Percentiles rank a stretch among this genome's conserved stretches.
Evolutionary conservation across 495 filamentous ascomycete species (phyloP).

Genomic region (Penicillium bialowiezense): DNA sequence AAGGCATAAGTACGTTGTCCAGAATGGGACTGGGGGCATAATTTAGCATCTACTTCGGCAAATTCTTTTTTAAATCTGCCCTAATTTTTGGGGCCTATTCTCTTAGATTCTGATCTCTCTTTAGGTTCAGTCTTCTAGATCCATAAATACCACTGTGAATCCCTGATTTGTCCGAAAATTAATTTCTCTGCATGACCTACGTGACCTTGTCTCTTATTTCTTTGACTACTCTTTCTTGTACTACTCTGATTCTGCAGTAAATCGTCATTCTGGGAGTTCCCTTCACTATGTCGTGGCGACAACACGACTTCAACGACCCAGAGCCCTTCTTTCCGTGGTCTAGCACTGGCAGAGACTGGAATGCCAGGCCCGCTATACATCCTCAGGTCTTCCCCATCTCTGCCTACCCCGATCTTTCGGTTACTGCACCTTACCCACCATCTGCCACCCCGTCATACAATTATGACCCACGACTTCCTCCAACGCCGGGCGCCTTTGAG

Average conservation of each 20-base stretch:
- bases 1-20: neutral
- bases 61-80: neutral
- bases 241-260: neutral
- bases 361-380: too few relatives aligned
- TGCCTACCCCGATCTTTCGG: too few relatives aligned
- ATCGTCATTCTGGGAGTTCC: neutral
- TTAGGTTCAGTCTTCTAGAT: neutral
- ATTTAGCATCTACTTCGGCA: neutral
- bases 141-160: neutral
- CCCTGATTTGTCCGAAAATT: neutral
- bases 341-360: too few relatives aligned
- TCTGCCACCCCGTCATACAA: neutral
- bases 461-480: neutral
- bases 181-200: neutral
- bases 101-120: neutral
- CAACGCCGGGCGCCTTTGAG: neutral
- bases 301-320: too few relatives aligned
- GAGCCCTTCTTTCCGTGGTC: too few relatives aligned
- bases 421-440: too few relatives aligned
- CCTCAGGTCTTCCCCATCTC: neutral
- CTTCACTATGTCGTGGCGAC: neutral
- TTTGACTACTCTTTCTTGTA: neutral
- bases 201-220: neutral
- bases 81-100: neutral
- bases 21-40: neutral